Evolutionary conservation across 2,329 filamentous ascomycete species (phyloP).

Genomic region (Claviceps arundinis): DNA sequence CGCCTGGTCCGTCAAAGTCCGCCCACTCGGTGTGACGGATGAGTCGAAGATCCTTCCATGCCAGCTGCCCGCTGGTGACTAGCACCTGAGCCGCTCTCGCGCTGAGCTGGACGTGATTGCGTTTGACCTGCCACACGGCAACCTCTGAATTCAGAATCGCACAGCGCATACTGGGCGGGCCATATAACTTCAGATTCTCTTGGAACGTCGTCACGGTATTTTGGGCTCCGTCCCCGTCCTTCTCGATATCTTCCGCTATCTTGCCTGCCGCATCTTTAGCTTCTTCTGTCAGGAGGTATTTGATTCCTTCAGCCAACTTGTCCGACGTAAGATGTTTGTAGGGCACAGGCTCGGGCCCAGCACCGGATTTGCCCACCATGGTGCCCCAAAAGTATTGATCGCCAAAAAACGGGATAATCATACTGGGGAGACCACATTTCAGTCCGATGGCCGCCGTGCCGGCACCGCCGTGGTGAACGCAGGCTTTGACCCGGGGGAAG

Average conservation of each 20-base stretch:
- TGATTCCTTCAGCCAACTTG: slow-evolving; percentile 56
- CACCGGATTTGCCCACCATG: slow-evolving; percentile 50
- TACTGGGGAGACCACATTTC: slow-evolving; percentile 57
- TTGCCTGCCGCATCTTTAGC: slow-evolving; percentile 42
- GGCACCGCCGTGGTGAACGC: slow-evolving; percentile 66
- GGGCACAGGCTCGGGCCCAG: slow-evolving; percentile 53
- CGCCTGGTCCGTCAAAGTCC: slow-evolving; percentile 62
- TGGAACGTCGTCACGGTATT: slow-evolving; percentile 60
- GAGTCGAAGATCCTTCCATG: slow-evolving; percentile 50
- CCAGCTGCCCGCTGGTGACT: slow-evolving; percentile 45
- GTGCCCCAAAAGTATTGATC: slow-evolving; percentile 69
- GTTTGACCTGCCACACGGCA: slow-evolving; percentile 53
- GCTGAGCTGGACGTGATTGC: slow-evolving; percentile 45
- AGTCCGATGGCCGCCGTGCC: slow-evolving; percentile 64
- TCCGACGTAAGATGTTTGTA: slow-evolving; percentile 54
- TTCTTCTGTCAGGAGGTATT: slow-evolving; percentile 49
- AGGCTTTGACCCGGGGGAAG: slow-evolving; percentile 51
- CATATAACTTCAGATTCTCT: slow-evolving; percentile 38
- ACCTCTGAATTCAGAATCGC: slow-evolving; percentile 48
- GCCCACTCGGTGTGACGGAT: slow-evolving; percentile 61
- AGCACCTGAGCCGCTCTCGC: slow-evolving; percentile 52
- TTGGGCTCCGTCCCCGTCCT: slow-evolving; percentile 52
- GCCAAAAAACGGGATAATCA: slow-evolving; percentile 70
- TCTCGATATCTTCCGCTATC: slow-evolving; percentile 47
- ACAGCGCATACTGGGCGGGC: slow-evolving; percentile 47